A percentile compares a stretch with the other conserved stretches of the same genome.
These are phyloP conservation scores for Cucurbita maxima DNA, from an alignment of 306 rosid species.

Conservation along the genomic window DNA sequence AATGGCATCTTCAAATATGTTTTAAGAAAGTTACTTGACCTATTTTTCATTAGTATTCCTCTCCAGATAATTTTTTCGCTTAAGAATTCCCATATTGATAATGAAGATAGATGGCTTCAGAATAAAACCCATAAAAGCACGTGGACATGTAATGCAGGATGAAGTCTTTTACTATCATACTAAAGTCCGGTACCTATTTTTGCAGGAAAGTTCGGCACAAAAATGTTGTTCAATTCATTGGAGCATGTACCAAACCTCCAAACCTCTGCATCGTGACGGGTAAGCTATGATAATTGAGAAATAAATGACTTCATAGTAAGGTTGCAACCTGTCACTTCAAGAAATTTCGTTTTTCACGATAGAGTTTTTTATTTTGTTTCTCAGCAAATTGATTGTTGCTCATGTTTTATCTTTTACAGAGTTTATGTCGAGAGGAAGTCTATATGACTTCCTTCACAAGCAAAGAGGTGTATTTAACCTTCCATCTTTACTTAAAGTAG, in stretches of 20 bases:
- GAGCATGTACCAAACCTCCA: constrained; percentile 87
- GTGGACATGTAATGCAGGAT: neutral
- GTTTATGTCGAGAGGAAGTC: constrained; percentile 92
- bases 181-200: constrained; percentile 3
- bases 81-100: neutral
- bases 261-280: constrained; percentile 92
- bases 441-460: constrained; percentile 91
- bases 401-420: constrained; percentile 45
- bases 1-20: neutral
- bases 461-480: constrained; percentile 82
- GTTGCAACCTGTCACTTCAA: neutral
- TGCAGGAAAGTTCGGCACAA: constrained; percentile 94
- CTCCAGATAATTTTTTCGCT: neutral
- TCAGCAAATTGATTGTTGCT: constrained; percentile 9
- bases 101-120: neutral
- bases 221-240: constrained; percentile 97
- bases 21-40: neutral
- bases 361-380: neutral
- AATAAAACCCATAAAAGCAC: neutral
- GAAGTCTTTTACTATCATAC: neutral
- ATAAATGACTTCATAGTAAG: constrained; percentile 1
- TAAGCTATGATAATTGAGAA: constrained; percentile 21
- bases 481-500: constrained; percentile 83
- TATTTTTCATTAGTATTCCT: neutral
- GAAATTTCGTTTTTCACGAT: neutral